Evolutionary conservation across 345 rosid genomes (phyloP), one percentile per base, ranked within the genome.

Genomic region (Lumnitzera racemosa): DNA sequence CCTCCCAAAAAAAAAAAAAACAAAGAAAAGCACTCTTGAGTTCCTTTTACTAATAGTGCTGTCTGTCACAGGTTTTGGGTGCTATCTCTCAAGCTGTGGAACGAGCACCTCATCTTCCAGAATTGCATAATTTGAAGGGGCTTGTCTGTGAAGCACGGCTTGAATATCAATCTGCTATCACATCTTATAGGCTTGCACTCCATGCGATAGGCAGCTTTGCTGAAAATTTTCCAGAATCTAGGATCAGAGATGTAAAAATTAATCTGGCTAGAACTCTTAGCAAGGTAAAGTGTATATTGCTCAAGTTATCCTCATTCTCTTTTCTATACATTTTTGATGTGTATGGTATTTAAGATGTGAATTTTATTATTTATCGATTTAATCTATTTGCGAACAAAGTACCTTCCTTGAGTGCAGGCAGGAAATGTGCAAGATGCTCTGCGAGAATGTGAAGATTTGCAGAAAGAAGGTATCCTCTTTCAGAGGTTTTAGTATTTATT

Each of bases 31-130:
- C 4, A 36, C 9, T 36, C 1, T 36, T 1, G 1, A 20, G 10
- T 15, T 12, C 29, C 36, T 14, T 5, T 53, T 53, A 17, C 58
- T 56, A 46, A 46, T 62, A 51, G 15, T 54, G 51, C 67, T 61
- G 59, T 58, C 48, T 68, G 57, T 70, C 62, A 62, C 83, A 94
- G 99, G 95, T 94, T 55, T 78, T 81, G 68, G 95, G 86, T 69
- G 88, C 95, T 72, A 83, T 87, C 61, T 80, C 81, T 69, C 99
- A 87, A 78, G 99, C 97, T 23, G 89, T 90, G 65, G 90, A 84
- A 70, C 87, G 79, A 20, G 87, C 83, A 61, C 99, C 96, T 56
- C 76, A 80, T 41, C 81, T 72, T 76, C 82, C 94, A 1, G 96
- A 94, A 70, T 76, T 96, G 48, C 99, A 87, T 75, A 94, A 94